Evolutionary conservation across 148 eudicot genomes (phyloP), one percentile per base, ranked within the genome.

Genomic region (Cornus suecica): DNA sequence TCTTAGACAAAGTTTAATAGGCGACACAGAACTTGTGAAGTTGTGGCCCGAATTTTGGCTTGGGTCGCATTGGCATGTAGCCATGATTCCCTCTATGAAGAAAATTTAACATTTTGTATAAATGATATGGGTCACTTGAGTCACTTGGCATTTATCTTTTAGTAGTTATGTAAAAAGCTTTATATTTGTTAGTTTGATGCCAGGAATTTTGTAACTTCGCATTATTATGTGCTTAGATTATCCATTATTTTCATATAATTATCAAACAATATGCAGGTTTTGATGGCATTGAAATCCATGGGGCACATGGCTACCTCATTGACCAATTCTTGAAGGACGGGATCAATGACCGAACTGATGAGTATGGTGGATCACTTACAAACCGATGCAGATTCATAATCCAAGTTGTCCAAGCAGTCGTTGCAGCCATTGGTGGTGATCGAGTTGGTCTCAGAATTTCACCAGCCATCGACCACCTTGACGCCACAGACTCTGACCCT

Each of bases 281-380:
- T 82, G 97, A 94, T 80, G 98, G 98, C 0, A 78, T 92, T 31
- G 98, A 94, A 79, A 89, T 94, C 65, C 97, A 94, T 32, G 91
- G 89, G 28, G 98, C 95, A 10, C 97, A 94, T 31, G 97, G 98
- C 29, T 91, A 94, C 90, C 84, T 94, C 61, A 85, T 94, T 24
- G 98, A 94, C 34, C 98, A 94, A 78, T 94, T 94, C 80, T 74
- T 89, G 24, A 94, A 94, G 71, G 91, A 92, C 51, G 90, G 89
- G 11, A 92, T 94, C 81, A 94, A 94, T 56, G 94, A 88, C n/a
- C 73, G 97, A 18, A 86, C 77, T 2, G 98, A 94, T 2, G 92
- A 84, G 25, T 94, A 89, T 24, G 97, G 94, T 18, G 98, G 98
- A 14, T 84, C 97, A 22, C 80, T 92, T 13, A 67, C 84, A 61